Percentiles rank a stretch among this genome's conserved stretches.
These are phyloP conservation scores for Cicer yamashitae DNA, from an alignment of 306 rosid species.

Conservation along the genomic window DNA sequence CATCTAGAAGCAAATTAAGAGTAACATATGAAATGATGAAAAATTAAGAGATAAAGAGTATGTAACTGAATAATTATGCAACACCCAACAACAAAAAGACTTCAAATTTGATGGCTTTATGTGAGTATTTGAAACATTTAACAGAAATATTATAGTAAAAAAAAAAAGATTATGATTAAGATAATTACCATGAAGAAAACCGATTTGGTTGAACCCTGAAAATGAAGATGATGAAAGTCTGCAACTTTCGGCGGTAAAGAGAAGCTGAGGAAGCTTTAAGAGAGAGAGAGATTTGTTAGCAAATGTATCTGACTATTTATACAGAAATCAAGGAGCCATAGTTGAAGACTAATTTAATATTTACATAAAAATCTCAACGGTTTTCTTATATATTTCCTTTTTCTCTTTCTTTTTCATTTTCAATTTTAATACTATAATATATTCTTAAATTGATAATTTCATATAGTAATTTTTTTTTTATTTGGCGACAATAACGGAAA, in stretches of 20 bases:
- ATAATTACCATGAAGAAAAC: conserved; percentile 45
- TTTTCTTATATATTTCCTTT: neutral
- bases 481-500: no score
- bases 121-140: neutral
- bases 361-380: conserved; percentile 18
- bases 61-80: neutral
- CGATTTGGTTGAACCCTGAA: conserved; percentile 19
- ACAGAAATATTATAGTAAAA: neutral
- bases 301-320: conserved; percentile 10
- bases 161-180: conserved; percentile 9
- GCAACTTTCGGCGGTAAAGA: conserved; percentile 39
- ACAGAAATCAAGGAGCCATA: neutral
- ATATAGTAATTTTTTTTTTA: no score
- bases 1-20: neutral
- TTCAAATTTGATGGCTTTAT: conserved; percentile 9
- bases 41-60: neutral
- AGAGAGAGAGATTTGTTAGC: neutral
- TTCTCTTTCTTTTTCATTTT: neutral
- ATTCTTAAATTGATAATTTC: neutral
- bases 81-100: neutral
- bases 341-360: conserved; percentile 11
- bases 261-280: conserved; percentile 28
- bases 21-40: neutral
- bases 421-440: neutral
- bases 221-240: neutral